A percentile compares a stretch with the other conserved stretches of the same genome.
Evolutionary conservation across 352 stramenopile genomes (phyloP).

Genomic region (Pythium aristosporum): DNA sequence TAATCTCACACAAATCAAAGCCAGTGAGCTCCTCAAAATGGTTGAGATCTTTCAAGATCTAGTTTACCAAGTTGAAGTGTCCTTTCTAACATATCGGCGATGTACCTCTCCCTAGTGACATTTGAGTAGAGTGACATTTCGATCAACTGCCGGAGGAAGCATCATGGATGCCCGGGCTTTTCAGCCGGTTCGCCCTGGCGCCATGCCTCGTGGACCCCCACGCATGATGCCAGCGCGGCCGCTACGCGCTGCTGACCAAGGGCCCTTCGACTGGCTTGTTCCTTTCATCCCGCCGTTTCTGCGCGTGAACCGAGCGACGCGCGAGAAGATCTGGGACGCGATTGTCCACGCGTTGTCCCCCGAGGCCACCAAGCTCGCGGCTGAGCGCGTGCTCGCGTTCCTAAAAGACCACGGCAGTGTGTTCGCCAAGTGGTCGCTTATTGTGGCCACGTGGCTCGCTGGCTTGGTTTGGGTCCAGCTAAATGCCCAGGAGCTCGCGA

Average conservation of each 20-base stretch:
- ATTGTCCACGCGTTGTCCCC: constrained; percentile 36
- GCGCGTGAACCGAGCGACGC: constrained; percentile 75
- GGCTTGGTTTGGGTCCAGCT: constrained; percentile 48
- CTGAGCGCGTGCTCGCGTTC: not conserved
- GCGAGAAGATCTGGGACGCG: constrained; percentile 39
- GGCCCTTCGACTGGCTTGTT: constrained; percentile 66
- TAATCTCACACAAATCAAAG: not conserved
- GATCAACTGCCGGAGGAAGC: not conserved
- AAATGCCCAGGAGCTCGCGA: constrained; percentile 51
- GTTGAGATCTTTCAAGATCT: too few relatives aligned
- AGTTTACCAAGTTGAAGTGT: not conserved
- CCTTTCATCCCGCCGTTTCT: constrained; percentile 83
- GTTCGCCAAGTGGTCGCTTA: constrained; percentile 25
- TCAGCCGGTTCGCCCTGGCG: not conserved
- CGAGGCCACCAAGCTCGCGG: constrained; percentile 27
- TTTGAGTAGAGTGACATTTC: not conserved
- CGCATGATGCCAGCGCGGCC: constrained; percentile 7
- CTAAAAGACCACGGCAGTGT: constrained; percentile 24
- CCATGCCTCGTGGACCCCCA: not conserved
- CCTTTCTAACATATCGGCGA: not conserved
- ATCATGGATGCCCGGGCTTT: constrained; percentile 2
- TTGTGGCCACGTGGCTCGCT: constrained; percentile 39
- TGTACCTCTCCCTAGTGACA: not conserved
- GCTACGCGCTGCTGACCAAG: constrained; percentile 27
- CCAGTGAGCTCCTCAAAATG: too few relatives aligned